Evolutionary conservation across 495 filamentous ascomycete species (phyloP).

Genomic region (Penicillium paradoxum): DNA sequence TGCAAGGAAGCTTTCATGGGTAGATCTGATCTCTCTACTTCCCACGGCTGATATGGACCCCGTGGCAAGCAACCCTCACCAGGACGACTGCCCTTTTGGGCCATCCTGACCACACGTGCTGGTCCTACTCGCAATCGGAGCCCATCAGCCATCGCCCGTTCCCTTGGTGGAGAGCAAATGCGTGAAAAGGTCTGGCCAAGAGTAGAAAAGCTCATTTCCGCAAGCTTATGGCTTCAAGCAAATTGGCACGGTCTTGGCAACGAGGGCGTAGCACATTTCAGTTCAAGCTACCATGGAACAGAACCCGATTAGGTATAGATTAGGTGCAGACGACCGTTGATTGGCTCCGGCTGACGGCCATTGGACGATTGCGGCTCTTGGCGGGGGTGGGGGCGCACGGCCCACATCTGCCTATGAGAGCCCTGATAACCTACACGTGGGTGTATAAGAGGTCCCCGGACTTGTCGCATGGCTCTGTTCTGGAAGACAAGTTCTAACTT

Average conservation of each 20-base stretch:
- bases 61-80: not conserved
- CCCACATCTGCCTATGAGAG: not conserved
- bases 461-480: not conserved
- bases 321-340: not conserved
- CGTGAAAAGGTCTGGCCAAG: not conserved
- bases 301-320: not conserved
- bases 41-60: not conserved
- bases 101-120: constrained; percentile 3
- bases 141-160: not conserved
- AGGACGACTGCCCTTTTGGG: not conserved
- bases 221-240: constrained; percentile 6
- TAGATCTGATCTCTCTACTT: not conserved
- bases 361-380: constrained; percentile 3
- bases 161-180: not conserved
- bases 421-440: not conserved
- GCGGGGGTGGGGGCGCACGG: not conserved
- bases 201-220: not conserved
- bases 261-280: no score
- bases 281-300: not conserved
- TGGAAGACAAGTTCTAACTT: not conserved
- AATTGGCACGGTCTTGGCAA: constrained; percentile 4
- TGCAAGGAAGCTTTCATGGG: not conserved
- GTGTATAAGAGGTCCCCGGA: not conserved
- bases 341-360: not conserved
- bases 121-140: constrained; percentile 4